phyloP scores from a whole-genome alignment of 495 filamentous ascomycete genomes.

The Xylaria intraflava region DNA sequence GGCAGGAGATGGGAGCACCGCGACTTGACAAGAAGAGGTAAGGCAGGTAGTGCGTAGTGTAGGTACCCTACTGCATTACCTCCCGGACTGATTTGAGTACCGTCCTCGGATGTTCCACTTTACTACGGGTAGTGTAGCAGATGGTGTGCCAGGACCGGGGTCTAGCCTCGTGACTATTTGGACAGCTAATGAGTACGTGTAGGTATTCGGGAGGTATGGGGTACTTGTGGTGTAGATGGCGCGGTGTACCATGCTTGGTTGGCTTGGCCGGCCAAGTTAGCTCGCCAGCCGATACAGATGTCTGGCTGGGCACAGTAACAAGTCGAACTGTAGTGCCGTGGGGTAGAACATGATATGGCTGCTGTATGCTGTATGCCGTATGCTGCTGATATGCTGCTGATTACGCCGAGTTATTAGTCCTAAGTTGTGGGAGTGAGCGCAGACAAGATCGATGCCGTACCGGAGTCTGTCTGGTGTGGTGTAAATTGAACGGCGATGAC shows the following conservation, averaged over 20 bases:
- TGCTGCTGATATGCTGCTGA: too few relatives aligned
- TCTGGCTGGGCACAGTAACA: too few relatives aligned
- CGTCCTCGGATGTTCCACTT: conserved; percentile 12
- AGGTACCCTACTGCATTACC: background rate
- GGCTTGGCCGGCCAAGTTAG: background rate
- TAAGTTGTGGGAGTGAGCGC: too few relatives aligned
- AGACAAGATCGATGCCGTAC: too few relatives aligned
- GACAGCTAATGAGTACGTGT: background rate
- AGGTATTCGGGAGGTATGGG: too few relatives aligned
- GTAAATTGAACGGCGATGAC: background rate
- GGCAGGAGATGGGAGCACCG: background rate
- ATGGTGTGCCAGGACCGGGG: background rate
- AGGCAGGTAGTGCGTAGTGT: background rate
- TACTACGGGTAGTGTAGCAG: too few relatives aligned
- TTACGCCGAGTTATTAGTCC: too few relatives aligned
- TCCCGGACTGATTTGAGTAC: background rate
- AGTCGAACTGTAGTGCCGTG: too few relatives aligned
- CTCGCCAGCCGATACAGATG: too few relatives aligned
- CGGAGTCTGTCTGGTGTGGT: too few relatives aligned
- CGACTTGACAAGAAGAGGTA: background rate
- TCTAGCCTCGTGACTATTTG: conserved; percentile 3
- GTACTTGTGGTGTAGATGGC: background rate
- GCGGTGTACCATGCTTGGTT: background rate
- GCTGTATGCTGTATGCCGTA: too few relatives aligned
- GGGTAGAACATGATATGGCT: too few relatives aligned